These are phyloP conservation scores for Rhizopus microsporus DNA, from an alignment of 371 early-diverging fungal species.

Conservation along the genomic window DNA sequence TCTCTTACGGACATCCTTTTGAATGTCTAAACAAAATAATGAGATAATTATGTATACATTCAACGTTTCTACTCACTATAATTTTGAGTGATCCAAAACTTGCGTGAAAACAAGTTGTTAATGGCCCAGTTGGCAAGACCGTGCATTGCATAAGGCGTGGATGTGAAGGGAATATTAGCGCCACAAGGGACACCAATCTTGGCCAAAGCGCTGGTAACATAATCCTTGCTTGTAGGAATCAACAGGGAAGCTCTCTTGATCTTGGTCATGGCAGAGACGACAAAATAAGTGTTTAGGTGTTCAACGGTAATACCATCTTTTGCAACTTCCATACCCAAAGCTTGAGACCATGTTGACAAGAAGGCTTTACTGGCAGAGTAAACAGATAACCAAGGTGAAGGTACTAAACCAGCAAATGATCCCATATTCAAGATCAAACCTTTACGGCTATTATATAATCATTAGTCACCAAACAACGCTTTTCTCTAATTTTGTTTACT, in stretches of 20 bases:
- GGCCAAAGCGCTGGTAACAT: conserved; percentile 73
- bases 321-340: conserved; percentile 84
- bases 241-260: conserved; percentile 75
- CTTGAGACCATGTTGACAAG: conserved; percentile 87
- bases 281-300: conserved; percentile 92
- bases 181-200: conserved; percentile 82
- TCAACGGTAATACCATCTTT: conserved; percentile 80
- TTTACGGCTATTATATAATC: conserved; percentile 48
- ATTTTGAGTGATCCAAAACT: conserved; percentile 68
- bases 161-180: conserved; percentile 65
- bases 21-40: conserved; percentile 44
- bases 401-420: conserved; percentile 88
- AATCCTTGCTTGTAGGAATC: conserved; percentile 82
- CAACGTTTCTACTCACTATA: conserved; percentile 38
- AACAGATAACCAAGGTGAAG: conserved; percentile 87
- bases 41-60: background rate
- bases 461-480: background rate
- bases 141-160: conserved; percentile 84
- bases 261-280: conserved; percentile 92
- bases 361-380: conserved; percentile 97
- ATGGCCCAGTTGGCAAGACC: conserved; percentile 78
- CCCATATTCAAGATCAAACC: conserved; percentile 95
- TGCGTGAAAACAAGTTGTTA: conserved; percentile 60
- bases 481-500: conserved; percentile 16
- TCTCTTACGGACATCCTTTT: conserved; percentile 72